These are phyloP conservation scores for Symmetrospora coprosmae DNA, from an alignment of 768 basidiomycete genomes.

Conservation along the genomic window DNA sequence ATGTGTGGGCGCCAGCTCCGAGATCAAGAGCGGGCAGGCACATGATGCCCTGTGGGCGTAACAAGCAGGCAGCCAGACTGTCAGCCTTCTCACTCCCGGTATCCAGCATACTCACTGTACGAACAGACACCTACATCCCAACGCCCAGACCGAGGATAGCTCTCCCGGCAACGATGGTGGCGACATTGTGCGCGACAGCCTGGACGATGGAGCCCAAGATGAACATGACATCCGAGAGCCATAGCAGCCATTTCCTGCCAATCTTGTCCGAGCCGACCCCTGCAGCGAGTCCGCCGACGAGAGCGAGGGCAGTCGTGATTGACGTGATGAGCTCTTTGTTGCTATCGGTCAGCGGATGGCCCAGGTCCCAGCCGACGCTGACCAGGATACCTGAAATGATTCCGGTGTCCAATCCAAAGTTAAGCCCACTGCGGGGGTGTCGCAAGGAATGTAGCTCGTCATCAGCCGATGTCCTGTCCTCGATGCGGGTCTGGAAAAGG, in stretches of 20 bases:
- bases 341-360: constrained; percentile 8
- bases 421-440: neutral
- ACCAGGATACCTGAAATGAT: constrained; percentile 21
- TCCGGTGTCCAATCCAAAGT: constrained; percentile 16
- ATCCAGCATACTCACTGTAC: constrained; percentile 7
- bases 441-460: neutral
- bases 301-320: constrained; percentile 60
- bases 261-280: constrained; percentile 58
- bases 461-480: neutral
- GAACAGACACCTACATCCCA: neutral
- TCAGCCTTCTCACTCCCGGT: neutral
- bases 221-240: constrained; percentile 56
- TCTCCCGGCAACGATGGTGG: constrained; percentile 59
- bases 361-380: constrained; percentile 16
- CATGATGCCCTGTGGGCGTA: too few relatives aligned
- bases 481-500: neutral
- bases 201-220: constrained; percentile 60
- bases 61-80: too few relatives aligned
- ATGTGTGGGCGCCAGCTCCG: constrained; percentile 62
- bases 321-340: constrained; percentile 58
- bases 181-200: constrained; percentile 54
- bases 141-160: constrained; percentile 50
- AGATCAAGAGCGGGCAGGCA: constrained; percentile 66
- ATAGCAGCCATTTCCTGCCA: constrained; percentile 53
- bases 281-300: constrained; percentile 57